Evolutionary conservation across 192 early-diverging fungal species (phyloP), one percentile per base, ranked within the genome.

Genomic region (Podila epigama): DNA sequence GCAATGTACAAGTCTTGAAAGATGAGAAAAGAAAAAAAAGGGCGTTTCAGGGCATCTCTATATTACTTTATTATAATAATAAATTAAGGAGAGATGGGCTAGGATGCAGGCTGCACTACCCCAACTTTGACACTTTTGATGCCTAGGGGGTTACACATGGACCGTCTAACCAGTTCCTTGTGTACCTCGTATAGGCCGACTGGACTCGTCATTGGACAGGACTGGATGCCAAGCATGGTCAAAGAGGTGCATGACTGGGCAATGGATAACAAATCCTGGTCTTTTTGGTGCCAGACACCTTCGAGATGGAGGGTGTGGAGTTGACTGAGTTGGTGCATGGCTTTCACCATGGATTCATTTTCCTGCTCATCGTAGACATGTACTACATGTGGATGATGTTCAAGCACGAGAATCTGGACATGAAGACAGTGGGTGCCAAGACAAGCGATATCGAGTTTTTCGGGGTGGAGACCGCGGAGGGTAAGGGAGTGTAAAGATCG

Each of bases 1-100:
- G 71, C 61, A 39, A 69, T 60, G 29, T 70, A 66, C 58, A 75
- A 69, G 37, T 42, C n/a, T n/a, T n/a, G n/a, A n/a, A n/a, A n/a
- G n/a, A n/a, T n/a, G n/a, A n/a, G n/a, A n/a, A n/a, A n/a, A n/a
- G n/a, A n/a, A n/a, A n/a, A n/a, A n/a, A n/a, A n/a, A n/a, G n/a
- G n/a, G n/a, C n/a, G n/a, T n/a, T n/a, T n/a, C n/a, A n/a, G n/a
- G n/a, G n/a, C n/a, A n/a, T n/a, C n/a, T n/a, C n/a, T n/a, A n/a
- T n/a, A n/a, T n/a, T n/a, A n/a, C n/a, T n/a, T n/a, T n/a, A n/a
- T n/a, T n/a, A n/a, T n/a, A n/a, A n/a, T n/a, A n/a, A 20, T 48
- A 22, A 9, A 2, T 48, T 22, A 48, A 48, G 25, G 25, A 10
- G 25, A 5, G 15, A 48, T 48, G n/a, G 44, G 44, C 15, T 18